phyloP scores from a whole-genome alignment of 805 yeast species.

The Ogataea thermomethanolica region DNA sequence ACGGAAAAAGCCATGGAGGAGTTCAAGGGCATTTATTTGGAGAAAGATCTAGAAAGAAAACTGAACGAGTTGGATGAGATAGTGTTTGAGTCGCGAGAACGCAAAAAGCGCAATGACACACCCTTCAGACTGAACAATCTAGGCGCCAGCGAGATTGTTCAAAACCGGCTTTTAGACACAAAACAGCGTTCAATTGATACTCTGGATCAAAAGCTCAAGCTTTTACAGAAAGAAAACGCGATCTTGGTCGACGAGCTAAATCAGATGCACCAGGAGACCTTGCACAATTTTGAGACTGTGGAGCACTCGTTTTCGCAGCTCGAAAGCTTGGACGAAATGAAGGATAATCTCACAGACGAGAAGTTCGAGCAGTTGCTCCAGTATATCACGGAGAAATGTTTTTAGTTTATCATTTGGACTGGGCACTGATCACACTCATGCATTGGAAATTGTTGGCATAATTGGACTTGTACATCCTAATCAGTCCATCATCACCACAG shows the following conservation, averaged over 20 bases:
- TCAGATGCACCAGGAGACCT: constrained; percentile 7
- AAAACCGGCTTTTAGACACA: constrained; percentile 14
- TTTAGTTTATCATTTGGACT: constrained; percentile 21
- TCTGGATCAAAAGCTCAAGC: constrained; percentile 15
- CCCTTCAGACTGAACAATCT: constrained; percentile 17
- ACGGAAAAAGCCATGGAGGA: constrained; percentile 39
- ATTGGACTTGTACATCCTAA: constrained; percentile 87
- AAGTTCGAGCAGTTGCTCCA: constrained; percentile 18
- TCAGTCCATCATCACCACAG: constrained; percentile 93
- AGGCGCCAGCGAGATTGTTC: constrained; percentile 25
- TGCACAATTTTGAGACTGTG: constrained; percentile 8
- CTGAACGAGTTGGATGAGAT: constrained; percentile 48
- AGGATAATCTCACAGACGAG: constrained; percentile 16
- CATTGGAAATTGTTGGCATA: constrained; percentile 86
- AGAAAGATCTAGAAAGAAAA: constrained; percentile 40
- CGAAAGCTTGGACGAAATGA: constrained; percentile 15
- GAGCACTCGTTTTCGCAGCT: constrained; percentile 12
- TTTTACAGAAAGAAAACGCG: constrained; percentile 15
- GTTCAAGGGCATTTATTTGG: constrained; percentile 45
- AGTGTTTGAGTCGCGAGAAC: constrained; percentile 36
- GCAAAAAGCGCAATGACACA: constrained; percentile 11
- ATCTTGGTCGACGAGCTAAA: constrained; percentile 12
- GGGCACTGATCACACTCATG: constrained; percentile 77
- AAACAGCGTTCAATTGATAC: constrained; percentile 15
- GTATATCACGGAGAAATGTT: constrained; percentile 18